Evolutionary conservation across 345 rosid species (phyloP), one percentile per base, ranked within the genome.

Genomic region (Gossypium stocksii): DNA sequence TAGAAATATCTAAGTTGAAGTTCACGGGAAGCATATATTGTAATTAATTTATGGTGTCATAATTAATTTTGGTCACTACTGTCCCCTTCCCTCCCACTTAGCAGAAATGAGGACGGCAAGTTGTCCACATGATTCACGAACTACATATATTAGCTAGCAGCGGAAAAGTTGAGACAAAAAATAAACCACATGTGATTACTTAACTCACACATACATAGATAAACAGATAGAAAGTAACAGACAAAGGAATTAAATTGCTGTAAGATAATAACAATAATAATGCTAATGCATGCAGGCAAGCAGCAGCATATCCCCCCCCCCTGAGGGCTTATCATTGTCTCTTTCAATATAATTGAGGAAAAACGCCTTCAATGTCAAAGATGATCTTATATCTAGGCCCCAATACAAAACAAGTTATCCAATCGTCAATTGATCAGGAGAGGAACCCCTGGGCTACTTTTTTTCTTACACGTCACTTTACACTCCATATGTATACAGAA

Each of bases 361-460:
- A 64, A 64, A 41, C 2, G 69, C 25, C 69, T 64, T 64, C 25
- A 64, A 64, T 41, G 27, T 64, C 49, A n/a, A 43, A 34, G 48
- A 10, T 51, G 73, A 51, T 69, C 15, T 34, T 34, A 34, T 34
- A 51, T 27, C 23, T 10, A 51, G 73, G 60, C 73, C 73, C 73
- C 73, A 69, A 51, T 51, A 51, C 10, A 69, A 69, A 51, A 60
- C 56, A 4, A 29, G 16, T 69, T 51, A 51, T 10, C 73, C 73
- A 69, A 69, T 69, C 73, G 52, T 51, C 25, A 43, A 51, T n/a
- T 27, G 59, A 69, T 27, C 73, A 27, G 45, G 60, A 27, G 60
- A 34, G 41, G 41, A 56, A 67, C 29, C 60, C 60, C 73, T 17
- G 59, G 44, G 59, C 45, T 51, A 10, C 7, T 20, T 51, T 20